phyloP scores from a whole-genome alignment of 371 early-diverging fungal species.

The Actinomortierella ambigua region DNA sequence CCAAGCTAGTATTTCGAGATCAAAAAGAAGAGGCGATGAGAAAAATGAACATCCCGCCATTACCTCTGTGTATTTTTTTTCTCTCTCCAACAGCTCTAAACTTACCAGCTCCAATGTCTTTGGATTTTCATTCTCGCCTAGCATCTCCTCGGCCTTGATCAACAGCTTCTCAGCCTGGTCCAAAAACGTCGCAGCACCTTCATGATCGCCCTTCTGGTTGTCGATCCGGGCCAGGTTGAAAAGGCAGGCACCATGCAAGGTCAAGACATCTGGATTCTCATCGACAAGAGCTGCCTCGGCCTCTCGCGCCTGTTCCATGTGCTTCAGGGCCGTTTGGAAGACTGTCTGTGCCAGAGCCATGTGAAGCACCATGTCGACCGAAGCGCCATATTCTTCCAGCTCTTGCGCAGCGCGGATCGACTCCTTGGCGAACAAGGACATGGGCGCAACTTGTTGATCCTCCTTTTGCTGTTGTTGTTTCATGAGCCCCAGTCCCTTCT shows the following conservation, averaged over 20 bases:
- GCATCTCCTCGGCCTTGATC: conserved; percentile 31
- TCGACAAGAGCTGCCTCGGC: conserved; percentile 16
- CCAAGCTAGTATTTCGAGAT: conserved; percentile 25
- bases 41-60: too few relatives aligned
- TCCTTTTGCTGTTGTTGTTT: conserved; percentile 10
- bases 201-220: conserved; percentile 16
- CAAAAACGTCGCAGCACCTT: conserved; percentile 12
- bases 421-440: conserved; percentile 26
- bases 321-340: conserved; percentile 23
- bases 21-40: too few relatives aligned
- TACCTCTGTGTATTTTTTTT: neutral
- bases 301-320: conserved; percentile 23
- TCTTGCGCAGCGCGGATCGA: conserved; percentile 40
- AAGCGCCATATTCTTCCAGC: conserved; percentile 38
- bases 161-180: conserved; percentile 36
- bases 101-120: conserved; percentile 41
- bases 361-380: conserved; percentile 20
- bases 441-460: too few relatives aligned
- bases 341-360: conserved; percentile 19
- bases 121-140: conserved; percentile 18
- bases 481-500: conserved; percentile 17
- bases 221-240: conserved; percentile 32
- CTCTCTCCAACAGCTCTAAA: neutral
- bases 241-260: conserved; percentile 29
- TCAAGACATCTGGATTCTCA: conserved; percentile 26